A percentile compares a stretch with the other conserved stretches of the same genome.
Conservation (phyloP, 495 filamentous ascomycete species). For the Aspergillus ellipticus region DNA sequence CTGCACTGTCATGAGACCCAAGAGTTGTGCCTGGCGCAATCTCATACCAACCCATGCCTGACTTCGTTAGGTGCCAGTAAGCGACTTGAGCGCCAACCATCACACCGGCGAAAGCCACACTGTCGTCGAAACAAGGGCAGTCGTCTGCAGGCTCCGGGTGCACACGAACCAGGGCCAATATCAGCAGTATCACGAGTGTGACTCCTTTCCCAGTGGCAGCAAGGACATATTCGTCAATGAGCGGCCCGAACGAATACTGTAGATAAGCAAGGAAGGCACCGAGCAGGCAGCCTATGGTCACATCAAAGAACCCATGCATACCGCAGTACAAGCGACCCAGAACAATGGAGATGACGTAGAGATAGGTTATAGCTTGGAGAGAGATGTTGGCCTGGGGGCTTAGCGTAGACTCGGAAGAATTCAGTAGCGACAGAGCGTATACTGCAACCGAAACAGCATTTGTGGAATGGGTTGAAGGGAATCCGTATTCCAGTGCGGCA, state of each 20-base stretch:
- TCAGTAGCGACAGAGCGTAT: constrained; percentile 69
- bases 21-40: constrained; percentile 58
- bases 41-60: constrained; percentile 50
- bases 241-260: constrained; percentile 67
- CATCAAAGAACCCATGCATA: constrained; percentile 97
- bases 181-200: constrained; percentile 55
- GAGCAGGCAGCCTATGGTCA: constrained; percentile 70
- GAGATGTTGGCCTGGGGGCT: constrained; percentile 47
- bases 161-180: constrained; percentile 74
- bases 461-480: constrained; percentile 93
- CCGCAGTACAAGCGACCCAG: constrained; percentile 92
- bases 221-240: constrained; percentile 62
- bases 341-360: constrained; percentile 86
- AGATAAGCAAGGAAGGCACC: constrained; percentile 64
- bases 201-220: constrained; percentile 50
- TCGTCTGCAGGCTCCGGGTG: constrained; percentile 96
- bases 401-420: constrained; percentile 50
- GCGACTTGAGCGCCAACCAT: constrained; percentile 76
- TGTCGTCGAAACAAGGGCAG: constrained; percentile 97
- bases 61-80: constrained; percentile 71
- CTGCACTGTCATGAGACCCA: no score
- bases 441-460: constrained; percentile 94
- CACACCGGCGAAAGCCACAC: constrained; percentile 87
- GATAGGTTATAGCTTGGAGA: constrained; percentile 65
- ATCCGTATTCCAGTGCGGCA: constrained; percentile 92